Evolutionary conservation across 2,329 filamentous ascomycete genomes (phyloP), one percentile per base, ranked within the genome.

Genomic region (Ophiognomonia clavigignenti-juglandacearum): DNA sequence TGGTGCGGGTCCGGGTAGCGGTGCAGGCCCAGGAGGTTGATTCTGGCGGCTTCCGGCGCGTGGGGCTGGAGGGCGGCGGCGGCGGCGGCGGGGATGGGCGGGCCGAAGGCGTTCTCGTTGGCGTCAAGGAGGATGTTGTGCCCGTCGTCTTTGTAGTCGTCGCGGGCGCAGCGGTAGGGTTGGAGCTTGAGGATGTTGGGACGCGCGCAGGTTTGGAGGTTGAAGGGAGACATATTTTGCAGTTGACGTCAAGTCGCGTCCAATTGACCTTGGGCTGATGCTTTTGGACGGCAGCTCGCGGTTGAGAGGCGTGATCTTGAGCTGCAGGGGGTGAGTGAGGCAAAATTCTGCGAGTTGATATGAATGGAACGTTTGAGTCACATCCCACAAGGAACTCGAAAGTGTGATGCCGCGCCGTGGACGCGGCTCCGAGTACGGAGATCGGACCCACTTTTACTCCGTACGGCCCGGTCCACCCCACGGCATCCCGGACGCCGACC

Each of bases 101-200:
- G 92, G 0, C 93, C 93, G 60, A 86, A 96, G 50, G 93, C 90
- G 62, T 98, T 98, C 71, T 98, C 93, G 61, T 98, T 98, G 58
- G 93, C 93, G 64, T 98, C 93, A 56, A 98, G 86, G 43, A 98
- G 84, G 59, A 97, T 83, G 62, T 97, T 97, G 50, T 83, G 92
- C 57, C 93, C 93, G 64, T 98, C 87, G 65, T 98, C 92, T 72
- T 98, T 96, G 79, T 98, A 97, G 78, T 98, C 93, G 72, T 92
- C 87, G 77, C 87, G 71, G 23, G 87, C 87, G 63, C 87, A 92
- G 48, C 87, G 82, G 62, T 92, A 92, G 32, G 87, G 87, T 60
- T 89, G 76, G 39, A 92, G 72, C 53, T 83, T 75, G 54, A 91
- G 69, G 51, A 92, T 90, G 65, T 91, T 92, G 36, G 83, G 76